A percentile compares a stretch with the other conserved stretches of the same genome.
phyloP scores from a whole-genome alignment of 2,329 filamentous ascomycete species.

The Stemphylium beticola region DNA sequence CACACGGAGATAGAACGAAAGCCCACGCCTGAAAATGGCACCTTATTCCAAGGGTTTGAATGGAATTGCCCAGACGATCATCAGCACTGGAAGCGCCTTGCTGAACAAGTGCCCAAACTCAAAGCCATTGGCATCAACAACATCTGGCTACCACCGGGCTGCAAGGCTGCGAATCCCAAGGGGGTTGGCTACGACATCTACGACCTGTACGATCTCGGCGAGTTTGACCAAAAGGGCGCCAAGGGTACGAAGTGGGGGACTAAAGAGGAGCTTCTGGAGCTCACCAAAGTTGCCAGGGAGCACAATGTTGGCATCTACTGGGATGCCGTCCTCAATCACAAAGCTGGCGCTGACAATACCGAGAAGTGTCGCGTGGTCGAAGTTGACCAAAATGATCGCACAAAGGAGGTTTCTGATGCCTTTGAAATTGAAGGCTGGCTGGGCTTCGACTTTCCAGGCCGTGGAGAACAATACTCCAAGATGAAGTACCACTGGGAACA shows the following conservation, averaged over 20 bases:
- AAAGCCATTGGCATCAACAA: conserved; percentile 63
- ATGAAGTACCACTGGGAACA: conserved; percentile 71
- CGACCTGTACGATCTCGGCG: conserved; percentile 73
- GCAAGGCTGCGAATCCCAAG: conserved; percentile 67
- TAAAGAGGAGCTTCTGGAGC: conserved; percentile 63
- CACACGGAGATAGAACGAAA: conserved; percentile 30
- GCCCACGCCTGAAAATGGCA: conserved; percentile 46
- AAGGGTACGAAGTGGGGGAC: conserved; percentile 72
- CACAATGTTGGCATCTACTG: conserved; percentile 66
- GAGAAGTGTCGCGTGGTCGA: conserved; percentile 69
- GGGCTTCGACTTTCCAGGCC: conserved; percentile 68
- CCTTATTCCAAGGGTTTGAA: conserved; percentile 73
- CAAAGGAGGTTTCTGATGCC: conserved; percentile 59
- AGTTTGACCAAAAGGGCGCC: conserved; percentile 73
- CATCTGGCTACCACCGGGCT: conserved; percentile 72
- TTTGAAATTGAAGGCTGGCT: conserved; percentile 73
- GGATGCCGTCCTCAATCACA: conserved; percentile 76
- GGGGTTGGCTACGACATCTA: conserved; percentile 70
- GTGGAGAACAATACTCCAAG: conserved; percentile 64
- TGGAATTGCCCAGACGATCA: conserved; percentile 71
- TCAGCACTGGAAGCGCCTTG: conserved; percentile 66
- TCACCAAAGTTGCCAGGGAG: conserved; percentile 60
- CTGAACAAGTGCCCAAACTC: conserved; percentile 59
- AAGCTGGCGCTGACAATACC: conserved; percentile 69
- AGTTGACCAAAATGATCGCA: conserved; percentile 66